Percentiles rank a stretch among this genome's conserved stretches.
Conservation (phyloP, 345 rosid genomes). For the Cardamine chenopodiifolia region DNA sequence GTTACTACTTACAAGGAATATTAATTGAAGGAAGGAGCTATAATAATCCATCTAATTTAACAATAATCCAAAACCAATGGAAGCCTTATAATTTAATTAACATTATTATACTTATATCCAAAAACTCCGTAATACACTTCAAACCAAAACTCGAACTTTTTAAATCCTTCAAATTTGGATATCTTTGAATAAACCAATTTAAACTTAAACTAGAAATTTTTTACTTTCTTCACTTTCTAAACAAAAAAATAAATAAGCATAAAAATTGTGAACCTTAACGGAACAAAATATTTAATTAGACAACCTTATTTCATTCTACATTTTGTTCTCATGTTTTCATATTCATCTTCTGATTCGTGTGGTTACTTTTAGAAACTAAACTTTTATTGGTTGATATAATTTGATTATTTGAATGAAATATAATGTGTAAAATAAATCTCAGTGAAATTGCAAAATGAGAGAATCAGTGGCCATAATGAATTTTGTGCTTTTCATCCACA, state of each 20-base stretch:
- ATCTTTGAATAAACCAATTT: background rate
- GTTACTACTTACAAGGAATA: background rate
- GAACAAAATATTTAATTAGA: background rate
- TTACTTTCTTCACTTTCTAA: too few species aligned
- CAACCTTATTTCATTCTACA: background rate
- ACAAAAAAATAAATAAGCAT: too few species aligned
- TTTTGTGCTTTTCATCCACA: constrained; percentile 5
- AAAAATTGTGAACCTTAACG: background rate
- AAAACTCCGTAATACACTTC: too few species aligned
- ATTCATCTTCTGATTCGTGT: constrained; percentile 4
- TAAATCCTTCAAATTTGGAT: background rate
- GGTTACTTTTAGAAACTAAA: background rate
- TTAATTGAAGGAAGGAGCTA: background rate
- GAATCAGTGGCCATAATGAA: background rate
- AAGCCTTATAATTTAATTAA: background rate
- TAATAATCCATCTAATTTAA: background rate
- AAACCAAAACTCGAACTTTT: background rate
- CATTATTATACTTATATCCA: background rate
- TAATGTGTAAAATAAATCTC: constrained; percentile 10
- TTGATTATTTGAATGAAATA: background rate
- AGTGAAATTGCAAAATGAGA: background rate
- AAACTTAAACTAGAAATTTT: background rate
- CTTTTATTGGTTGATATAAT: background rate
- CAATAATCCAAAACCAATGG: background rate
- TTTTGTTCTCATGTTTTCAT: constrained; percentile 15